These are phyloP conservation scores for Angophora floribunda DNA, from an alignment of 345 rosid genomes.

Conservation along the genomic window DNA sequence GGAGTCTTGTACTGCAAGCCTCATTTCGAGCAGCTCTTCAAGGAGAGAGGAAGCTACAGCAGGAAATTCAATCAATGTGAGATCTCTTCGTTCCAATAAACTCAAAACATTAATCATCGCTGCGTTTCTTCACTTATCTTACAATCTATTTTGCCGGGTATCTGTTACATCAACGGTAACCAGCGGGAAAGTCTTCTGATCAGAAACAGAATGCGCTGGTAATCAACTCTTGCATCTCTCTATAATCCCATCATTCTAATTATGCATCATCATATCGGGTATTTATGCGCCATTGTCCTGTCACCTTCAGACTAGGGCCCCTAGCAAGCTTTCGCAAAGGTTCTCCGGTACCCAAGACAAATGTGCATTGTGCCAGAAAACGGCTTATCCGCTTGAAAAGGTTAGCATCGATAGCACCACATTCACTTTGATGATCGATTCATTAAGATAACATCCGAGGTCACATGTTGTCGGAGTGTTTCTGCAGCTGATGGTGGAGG, in stretches of 20 bases:
- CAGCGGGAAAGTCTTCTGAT: constrained; percentile 38
- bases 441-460: not conserved
- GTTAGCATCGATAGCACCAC: not conserved
- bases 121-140: not conserved
- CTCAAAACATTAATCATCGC: not conserved
- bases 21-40: constrained; percentile 80
- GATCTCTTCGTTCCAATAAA: not conserved
- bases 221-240: not conserved
- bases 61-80: constrained; percentile 41
- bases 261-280: not conserved
- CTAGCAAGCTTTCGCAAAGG: constrained; percentile 33
- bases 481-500: constrained; percentile 37
- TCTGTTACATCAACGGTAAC: not conserved
- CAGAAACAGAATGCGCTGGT: constrained; percentile 24
- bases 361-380: constrained; percentile 28
- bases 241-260: not conserved
- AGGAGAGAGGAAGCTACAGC: constrained; percentile 45
- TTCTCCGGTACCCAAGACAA: constrained; percentile 48
- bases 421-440: not conserved
- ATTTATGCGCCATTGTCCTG: not conserved
- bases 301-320: constrained; percentile 22
- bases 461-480: not conserved
- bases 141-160: not conserved
- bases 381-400: constrained; percentile 47
- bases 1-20: constrained; percentile 80